These are phyloP conservation scores for Neonectria neomacrospora DNA, from an alignment of 2,329 filamentous ascomycete species.

Conservation along the genomic window DNA sequence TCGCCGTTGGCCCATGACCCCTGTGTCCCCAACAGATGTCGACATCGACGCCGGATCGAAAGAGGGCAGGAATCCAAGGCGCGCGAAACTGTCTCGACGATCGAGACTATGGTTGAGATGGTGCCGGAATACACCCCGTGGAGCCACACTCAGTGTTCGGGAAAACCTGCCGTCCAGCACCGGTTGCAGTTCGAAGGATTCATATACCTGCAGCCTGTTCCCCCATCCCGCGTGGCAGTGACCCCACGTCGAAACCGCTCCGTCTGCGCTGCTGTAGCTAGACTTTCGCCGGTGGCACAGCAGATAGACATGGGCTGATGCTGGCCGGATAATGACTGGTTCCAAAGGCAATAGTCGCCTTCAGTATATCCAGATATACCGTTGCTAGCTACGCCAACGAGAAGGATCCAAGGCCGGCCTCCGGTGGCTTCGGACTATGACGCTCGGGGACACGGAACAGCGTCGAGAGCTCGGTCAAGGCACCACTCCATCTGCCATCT, in stretches of 20 bases:
- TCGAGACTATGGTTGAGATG: neutral
- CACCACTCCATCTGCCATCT: neutral
- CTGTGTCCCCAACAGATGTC: neutral
- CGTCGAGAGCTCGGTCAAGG: neutral
- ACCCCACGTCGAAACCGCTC: neutral
- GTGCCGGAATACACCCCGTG: neutral
- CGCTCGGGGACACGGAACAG: neutral
- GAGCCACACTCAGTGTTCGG: neutral
- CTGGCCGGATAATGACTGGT: neutral
- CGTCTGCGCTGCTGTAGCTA: neutral
- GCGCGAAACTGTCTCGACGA: neutral
- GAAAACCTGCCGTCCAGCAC: neutral
- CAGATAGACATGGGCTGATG: constrained; percentile 4
- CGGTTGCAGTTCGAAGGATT: neutral
- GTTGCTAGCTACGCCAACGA: neutral
- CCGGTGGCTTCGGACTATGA: neutral
- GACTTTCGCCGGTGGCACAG: neutral
- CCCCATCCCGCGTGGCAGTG: neutral
- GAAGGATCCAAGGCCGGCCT: neutral
- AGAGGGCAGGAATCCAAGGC: neutral
- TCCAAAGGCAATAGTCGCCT: neutral
- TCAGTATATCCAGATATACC: neutral
- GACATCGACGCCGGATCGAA: neutral
- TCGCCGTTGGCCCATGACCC: neutral
- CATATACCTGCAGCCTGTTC: neutral